These are phyloP conservation scores for Fusarium sp. DNA, from an alignment of 2,329 filamentous ascomycete genomes.

Conservation along the genomic window DNA sequence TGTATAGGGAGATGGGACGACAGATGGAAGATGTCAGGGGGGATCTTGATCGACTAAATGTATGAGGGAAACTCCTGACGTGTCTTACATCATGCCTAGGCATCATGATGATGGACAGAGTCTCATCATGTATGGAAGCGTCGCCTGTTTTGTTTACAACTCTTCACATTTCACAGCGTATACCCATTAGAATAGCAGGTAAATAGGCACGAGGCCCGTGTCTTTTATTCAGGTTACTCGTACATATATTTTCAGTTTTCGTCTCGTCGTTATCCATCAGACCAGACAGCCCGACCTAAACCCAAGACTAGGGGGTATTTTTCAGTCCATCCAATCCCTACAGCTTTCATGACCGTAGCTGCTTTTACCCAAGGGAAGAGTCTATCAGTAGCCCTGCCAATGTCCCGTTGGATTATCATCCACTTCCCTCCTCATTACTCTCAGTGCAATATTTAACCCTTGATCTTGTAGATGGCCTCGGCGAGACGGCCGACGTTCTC, in stretches of 20 bases:
- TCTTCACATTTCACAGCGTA: not conserved
- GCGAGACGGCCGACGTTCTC: conserved; percentile 84
- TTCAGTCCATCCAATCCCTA: conserved; percentile 31
- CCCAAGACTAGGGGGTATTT: conserved; percentile 43
- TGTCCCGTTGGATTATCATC: conserved; percentile 1
- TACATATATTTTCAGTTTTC: conserved; percentile 39
- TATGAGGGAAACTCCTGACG: conserved; percentile 11
- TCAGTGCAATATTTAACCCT: conserved; percentile 62
- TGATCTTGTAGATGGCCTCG: conserved; percentile 87
- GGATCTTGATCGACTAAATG: conserved; percentile 57
- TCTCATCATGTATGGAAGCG: not conserved
- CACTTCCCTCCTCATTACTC: not conserved
- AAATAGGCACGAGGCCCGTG: conserved; percentile 11
- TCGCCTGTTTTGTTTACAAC: not conserved
- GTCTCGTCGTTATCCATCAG: conserved; percentile 35
- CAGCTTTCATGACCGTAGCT: conserved; percentile 33
- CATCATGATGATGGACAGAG: not conserved
- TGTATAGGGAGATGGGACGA: conserved; percentile 62
- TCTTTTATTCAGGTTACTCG: conserved; percentile 37
- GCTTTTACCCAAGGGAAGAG: conserved; percentile 22
- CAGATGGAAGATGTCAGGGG: conserved; percentile 62
- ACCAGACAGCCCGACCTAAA: conserved; percentile 21
- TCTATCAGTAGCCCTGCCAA: not conserved
- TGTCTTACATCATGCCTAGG: not conserved
- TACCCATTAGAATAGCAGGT: conserved; percentile 2